Evolutionary conservation across 2,329 filamentous ascomycete species (phyloP).

Genomic region (Phaeoacremonium minimum): DNA sequence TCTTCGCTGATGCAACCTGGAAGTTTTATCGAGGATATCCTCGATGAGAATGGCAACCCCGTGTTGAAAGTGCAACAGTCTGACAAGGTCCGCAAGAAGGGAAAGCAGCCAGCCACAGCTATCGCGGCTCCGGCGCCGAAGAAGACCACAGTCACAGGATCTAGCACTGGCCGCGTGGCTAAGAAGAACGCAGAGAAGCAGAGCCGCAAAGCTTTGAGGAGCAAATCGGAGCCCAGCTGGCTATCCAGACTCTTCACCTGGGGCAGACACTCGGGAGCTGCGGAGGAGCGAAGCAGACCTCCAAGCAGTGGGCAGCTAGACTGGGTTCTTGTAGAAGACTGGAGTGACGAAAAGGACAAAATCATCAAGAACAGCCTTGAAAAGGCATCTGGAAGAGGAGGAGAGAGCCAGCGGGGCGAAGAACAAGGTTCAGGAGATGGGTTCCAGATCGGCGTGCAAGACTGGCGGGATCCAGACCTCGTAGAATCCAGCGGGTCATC

Average conservation of each 20-base stretch:
- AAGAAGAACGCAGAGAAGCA: slow-evolving; percentile 2
- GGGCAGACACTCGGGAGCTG: slow-evolving; percentile 20
- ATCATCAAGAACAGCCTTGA: slow-evolving; percentile 22
- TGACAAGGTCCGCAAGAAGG: slow-evolving; percentile 30
- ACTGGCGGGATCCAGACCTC: slow-evolving; percentile 79
- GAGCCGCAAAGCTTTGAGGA: not conserved
- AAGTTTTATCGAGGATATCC: slow-evolving; percentile 54
- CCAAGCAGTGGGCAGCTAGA: slow-evolving; percentile 71
- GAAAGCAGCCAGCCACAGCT: slow-evolving; percentile 21
- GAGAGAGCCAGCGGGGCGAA: slow-evolving; percentile 10
- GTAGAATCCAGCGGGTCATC: slow-evolving; percentile 31
- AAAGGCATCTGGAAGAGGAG: slow-evolving; percentile 26
- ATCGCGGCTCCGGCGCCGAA: slow-evolving; percentile 13
- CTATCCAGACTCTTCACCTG: slow-evolving; percentile 37
- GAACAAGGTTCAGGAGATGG: slow-evolving; percentile 41
- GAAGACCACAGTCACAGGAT: slow-evolving; percentile 7
- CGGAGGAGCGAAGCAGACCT: slow-evolving; percentile 54
- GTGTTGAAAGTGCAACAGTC: slow-evolving; percentile 48
- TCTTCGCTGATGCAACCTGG: slow-evolving; percentile 79
- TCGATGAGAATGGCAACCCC: slow-evolving; percentile 57
- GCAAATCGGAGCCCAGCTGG: slow-evolving; percentile 29
- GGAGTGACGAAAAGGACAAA: slow-evolving; percentile 20
- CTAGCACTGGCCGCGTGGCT: slow-evolving; percentile 2
- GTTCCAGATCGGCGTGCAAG: slow-evolving; percentile 80
- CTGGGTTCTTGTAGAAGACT: slow-evolving; percentile 67